Conservation (phyloP, 345 rosid genomes). For the Capsella bursapastoris region DNA sequence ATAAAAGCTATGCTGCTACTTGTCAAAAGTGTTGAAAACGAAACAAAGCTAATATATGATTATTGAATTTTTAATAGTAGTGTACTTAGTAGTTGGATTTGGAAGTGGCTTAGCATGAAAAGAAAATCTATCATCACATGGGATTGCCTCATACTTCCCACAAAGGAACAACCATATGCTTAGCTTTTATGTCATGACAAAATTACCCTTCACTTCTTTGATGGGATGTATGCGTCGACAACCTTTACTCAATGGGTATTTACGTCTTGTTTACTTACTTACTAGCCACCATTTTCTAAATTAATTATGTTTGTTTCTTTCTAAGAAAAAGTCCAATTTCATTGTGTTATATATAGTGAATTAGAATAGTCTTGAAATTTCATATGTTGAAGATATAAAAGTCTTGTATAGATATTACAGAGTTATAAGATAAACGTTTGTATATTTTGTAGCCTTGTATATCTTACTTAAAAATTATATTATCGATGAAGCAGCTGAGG, state of each 20-base stretch:
- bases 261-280: background rate
- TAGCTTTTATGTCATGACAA: slow-evolving; percentile 35
- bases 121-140: slow-evolving; percentile 38
- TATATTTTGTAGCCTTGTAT: slow-evolving; percentile 2
- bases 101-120: slow-evolving; percentile 30
- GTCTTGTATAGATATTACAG: background rate
- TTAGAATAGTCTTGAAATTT: background rate
- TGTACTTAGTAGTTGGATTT: slow-evolving; percentile 20
- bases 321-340: background rate
- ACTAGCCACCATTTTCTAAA: background rate
- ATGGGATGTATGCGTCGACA: slow-evolving; percentile 38
- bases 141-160: slow-evolving; percentile 44
- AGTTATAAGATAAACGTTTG: background rate
- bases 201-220: slow-evolving; percentile 38
- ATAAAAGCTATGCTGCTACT: background rate
- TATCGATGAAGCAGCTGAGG: slow-evolving; percentile 5
- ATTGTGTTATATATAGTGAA: background rate
- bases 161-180: slow-evolving; percentile 43
- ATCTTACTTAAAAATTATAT: background rate
- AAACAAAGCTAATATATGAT: background rate
- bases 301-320: background rate
- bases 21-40: background rate
- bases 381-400: background rate
- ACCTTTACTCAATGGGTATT: slow-evolving; percentile 4
- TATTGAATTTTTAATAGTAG: background rate